These are phyloP conservation scores for Oryza coarctata DNA, from an alignment of 176 grass and related monocot genomes.

Conservation along the genomic window DNA sequence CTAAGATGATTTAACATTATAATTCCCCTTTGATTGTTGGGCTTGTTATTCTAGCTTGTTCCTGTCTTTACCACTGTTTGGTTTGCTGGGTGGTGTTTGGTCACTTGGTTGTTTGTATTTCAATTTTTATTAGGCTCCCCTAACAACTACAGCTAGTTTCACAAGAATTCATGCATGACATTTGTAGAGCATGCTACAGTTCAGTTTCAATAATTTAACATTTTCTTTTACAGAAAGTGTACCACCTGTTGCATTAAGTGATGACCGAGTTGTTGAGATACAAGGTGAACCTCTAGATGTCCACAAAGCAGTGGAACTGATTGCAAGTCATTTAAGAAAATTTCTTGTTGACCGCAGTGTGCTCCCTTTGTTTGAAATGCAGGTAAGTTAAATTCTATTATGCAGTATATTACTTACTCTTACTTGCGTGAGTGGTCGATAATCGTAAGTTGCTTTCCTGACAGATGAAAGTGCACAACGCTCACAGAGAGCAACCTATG, in stretches of 20 bases:
- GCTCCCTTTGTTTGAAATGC: conserved; percentile 83
- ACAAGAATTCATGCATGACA: not conserved
- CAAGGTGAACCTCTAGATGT: conserved; percentile 76
- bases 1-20: not conserved
- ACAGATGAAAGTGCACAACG: conserved; percentile 67
- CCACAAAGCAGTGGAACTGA: conserved; percentile 95
- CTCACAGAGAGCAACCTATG: conserved; percentile 80
- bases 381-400: conserved; percentile 44
- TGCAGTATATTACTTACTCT: not conserved
- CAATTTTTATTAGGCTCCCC: not conserved
- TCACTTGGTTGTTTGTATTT: conserved; percentile 2
- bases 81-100: conserved; percentile 1
- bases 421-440: conserved; percentile 11
- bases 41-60: not conserved
- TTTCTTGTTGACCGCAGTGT: conserved; percentile 98
- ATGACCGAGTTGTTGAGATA: conserved; percentile 98
- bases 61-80: conserved; percentile 6
- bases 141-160: not conserved
- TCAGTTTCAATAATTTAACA: conserved; percentile 30
- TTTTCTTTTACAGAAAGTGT: conserved; percentile 68
- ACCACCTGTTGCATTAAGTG: conserved; percentile 82
- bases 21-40: conserved; percentile 7
- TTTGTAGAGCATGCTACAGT: not conserved
- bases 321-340: conserved; percentile 84
- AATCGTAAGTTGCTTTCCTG: not conserved